These are phyloP conservation scores for Ceratorhiza oryzae-sativae DNA, from an alignment of 1,284 basidiomycete genomes.

Conservation along the genomic window DNA sequence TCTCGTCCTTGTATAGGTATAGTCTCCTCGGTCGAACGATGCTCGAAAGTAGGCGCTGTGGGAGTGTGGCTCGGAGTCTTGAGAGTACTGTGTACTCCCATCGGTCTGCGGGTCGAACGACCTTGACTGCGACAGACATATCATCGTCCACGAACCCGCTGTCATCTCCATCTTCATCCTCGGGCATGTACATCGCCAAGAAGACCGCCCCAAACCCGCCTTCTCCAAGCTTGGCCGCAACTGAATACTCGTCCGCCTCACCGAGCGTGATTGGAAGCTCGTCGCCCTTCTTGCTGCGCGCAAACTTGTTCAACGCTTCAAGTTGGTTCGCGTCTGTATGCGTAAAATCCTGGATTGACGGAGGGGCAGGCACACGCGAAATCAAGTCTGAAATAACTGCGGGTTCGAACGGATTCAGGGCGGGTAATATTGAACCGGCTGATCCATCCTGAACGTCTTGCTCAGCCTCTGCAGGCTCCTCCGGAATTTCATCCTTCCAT, in stretches of 20 bases:
- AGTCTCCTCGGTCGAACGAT: constrained; percentile 77
- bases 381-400: constrained; percentile 72
- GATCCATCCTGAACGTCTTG: constrained; percentile 35
- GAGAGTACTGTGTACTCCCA: constrained; percentile 96
- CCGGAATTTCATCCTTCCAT: constrained; percentile 44
- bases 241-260: constrained; percentile 64
- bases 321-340: constrained; percentile 64
- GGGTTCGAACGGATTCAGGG: constrained; percentile 86
- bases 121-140: constrained; percentile 83
- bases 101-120: constrained; percentile 85
- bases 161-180: constrained; percentile 65
- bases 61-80: constrained; percentile 73
- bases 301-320: constrained; percentile 61
- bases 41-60: constrained; percentile 59
- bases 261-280: constrained; percentile 56
- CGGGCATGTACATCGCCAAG: constrained; percentile 63
- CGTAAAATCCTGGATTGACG: constrained; percentile 71
- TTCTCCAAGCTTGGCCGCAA: constrained; percentile 91
- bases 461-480: constrained; percentile 45
- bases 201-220: constrained; percentile 97
- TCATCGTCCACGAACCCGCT: constrained; percentile 64
- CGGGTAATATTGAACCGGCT: constrained; percentile 58
- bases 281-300: constrained; percentile 52
- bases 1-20: constrained; percentile 88
- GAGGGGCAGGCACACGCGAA: constrained; percentile 68